Evolutionary conservation across 768 basidiomycete species (phyloP).

Genomic region (Termitomyces sp.): DNA sequence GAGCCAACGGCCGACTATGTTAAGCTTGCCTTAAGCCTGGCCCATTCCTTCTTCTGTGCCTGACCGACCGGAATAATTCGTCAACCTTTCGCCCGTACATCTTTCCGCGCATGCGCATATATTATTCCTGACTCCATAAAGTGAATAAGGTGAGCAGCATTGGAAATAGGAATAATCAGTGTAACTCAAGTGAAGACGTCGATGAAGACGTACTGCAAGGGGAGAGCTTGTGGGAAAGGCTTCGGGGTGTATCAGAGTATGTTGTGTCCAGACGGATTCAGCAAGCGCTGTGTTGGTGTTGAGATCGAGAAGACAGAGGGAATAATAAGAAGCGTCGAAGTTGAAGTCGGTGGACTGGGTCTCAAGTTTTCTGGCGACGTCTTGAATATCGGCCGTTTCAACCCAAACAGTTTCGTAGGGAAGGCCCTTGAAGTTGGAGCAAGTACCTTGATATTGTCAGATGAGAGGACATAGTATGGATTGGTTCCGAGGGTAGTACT

Average conservation of each 20-base stretch:
- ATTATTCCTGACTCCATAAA: slow-evolving; percentile 15
- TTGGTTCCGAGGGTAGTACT: background rate
- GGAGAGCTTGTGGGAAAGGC: slow-evolving; percentile 27
- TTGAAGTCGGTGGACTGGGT: slow-evolving; percentile 25
- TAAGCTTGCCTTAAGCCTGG: background rate
- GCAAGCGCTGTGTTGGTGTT: slow-evolving; percentile 27
- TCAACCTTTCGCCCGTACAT: slow-evolving; percentile 29
- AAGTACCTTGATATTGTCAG: slow-evolving; percentile 12
- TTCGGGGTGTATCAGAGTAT: slow-evolving; percentile 29
- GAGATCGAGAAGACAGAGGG: slow-evolving; percentile 34
- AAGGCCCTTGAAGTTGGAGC: slow-evolving; percentile 25
- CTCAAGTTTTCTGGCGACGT: slow-evolving; percentile 27
- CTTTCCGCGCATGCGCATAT: slow-evolving; percentile 30
- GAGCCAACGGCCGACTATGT: slow-evolving; percentile 14
- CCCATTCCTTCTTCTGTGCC: slow-evolving; percentile 25
- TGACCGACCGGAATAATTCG: slow-evolving; percentile 25
- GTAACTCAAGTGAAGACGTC: background rate
- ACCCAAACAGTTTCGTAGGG: slow-evolving; percentile 36
- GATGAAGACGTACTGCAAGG: slow-evolving; percentile 16
- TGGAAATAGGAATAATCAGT: slow-evolving; percentile 19
- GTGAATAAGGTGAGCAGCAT: slow-evolving; percentile 23
- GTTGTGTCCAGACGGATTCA: slow-evolving; percentile 37
- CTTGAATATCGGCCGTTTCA: slow-evolving; percentile 34
- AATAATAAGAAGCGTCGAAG: slow-evolving; percentile 28
- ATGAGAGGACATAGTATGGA: background rate